Base-by-base conservation (phyloP, 345 rosid genomes). In the Euphorbia pulcherrima region DNA sequence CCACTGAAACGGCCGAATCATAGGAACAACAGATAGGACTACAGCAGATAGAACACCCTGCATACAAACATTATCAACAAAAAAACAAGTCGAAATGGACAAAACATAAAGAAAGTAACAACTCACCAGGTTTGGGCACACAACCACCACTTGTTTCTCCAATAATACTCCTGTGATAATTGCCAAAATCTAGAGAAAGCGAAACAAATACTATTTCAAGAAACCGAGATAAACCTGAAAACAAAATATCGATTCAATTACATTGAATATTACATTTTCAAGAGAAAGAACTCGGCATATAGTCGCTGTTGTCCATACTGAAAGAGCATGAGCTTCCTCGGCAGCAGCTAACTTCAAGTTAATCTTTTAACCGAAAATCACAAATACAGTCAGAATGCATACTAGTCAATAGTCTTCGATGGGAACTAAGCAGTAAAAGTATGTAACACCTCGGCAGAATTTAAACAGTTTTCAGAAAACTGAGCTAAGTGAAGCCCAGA, bases 261-360 rank as follows among this genome's bases (percentile, higher is more conserved):
- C n/a, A n/a, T n/a, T 75, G 74, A 77, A 46, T 56, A 65, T 71
- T 89, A 95, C 99, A 84, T 86, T 86, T 80, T 92, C 97, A 66
- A 95, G 92, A 59, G 97, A 87, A 70, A 95, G 87, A 74, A 87
- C 84, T 62, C 99, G 89, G 53, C 99, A 95, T 69, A 90, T 71
- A n/a, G 97, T 87, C 75, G 97, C 96, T n/a, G 92, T 88, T 67
- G 99, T 90, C 97, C 97, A 95, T 78, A 88, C 62, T 46, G 99
- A 89, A 65, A 95, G 88, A 20, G 96, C 82, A 80, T 85, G 77
- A 72, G 97, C 93, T 81, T 92, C 97, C 83, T 95, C 97, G 62
- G 93, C 93, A 73, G 87, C 92, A 68, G 90, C 83, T 76, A 92
- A 74, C 80, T 81, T 86, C 47, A 84, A 83, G 70, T 83, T 78